phyloP scores from a whole-genome alignment of 148 eudicot genomes.

The Spergularia marina region DNA sequence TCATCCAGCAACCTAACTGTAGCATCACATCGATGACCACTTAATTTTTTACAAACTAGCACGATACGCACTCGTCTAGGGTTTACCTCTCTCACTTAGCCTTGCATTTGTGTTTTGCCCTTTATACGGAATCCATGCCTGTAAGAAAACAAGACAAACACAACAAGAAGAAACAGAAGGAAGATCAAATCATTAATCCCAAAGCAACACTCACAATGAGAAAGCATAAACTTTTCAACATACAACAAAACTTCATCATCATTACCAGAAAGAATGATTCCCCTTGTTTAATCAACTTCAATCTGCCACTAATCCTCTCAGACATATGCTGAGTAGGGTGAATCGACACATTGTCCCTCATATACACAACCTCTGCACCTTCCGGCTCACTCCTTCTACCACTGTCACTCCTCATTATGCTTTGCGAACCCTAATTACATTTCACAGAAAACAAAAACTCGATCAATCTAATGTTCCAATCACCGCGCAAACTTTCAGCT shows the following conservation, averaged over 20 bases:
- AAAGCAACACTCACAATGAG: background rate
- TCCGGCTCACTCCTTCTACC: slow-evolving; percentile 66
- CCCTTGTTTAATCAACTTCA: slow-evolving; percentile 75
- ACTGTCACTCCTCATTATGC: slow-evolving; percentile 45
- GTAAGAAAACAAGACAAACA: slow-evolving; percentile 5
- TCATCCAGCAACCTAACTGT: background rate
- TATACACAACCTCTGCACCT: slow-evolving; percentile 59
- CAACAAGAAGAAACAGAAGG: background rate
- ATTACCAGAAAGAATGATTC: slow-evolving; percentile 66
- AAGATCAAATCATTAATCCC: background rate
- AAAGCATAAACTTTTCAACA: background rate
- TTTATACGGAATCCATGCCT: slow-evolving; percentile 95
- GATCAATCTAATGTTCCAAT: too few species aligned
- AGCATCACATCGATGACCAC: background rate
- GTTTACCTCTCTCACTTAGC: slow-evolving; percentile 84
- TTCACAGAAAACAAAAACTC: too few species aligned
- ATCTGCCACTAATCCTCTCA: slow-evolving; percentile 89
- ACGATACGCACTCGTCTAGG: background rate
- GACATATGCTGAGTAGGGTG: slow-evolving; percentile 90
- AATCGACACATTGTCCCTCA: slow-evolving; percentile 86
- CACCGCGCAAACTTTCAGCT: too few species aligned
- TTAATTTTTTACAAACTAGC: background rate
- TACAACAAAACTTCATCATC: background rate
- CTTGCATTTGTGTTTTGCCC: slow-evolving; percentile 77
- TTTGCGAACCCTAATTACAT: slow-evolving; percentile 37